Base-by-base conservation (phyloP, 345 rosid genomes). In the Melaleuca alternifolia region DNA sequence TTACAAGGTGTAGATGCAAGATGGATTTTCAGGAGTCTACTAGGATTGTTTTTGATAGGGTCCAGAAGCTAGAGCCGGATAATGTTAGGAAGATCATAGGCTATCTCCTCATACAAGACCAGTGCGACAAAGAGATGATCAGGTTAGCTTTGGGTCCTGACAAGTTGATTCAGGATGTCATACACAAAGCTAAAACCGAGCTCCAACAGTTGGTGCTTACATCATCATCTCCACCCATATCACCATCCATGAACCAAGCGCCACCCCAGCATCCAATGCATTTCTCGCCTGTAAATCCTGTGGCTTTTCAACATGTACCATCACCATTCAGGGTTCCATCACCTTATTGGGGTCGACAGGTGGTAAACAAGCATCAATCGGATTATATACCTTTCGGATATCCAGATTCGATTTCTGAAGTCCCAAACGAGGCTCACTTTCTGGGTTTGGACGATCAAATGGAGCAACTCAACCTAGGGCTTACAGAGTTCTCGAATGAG, bases 1-100 rank as follows among this genome's bases (percentile, higher is more conserved):
- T 53, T 79, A 71, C 26, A 44, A 79, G 53, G 21, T 51, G 30
- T 56, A 24, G 53, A 88, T 86, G 84, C 54, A 83, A 86, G 85
- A 92, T 94, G 95, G 94, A 93, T 54, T 91, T 90, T 82, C 86
- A 91, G 33, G 94, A 93, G 28, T 87, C 89, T 46, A 90, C 93
- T 13, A 89, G 86, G 52, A 83, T 91, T 84, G 91, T 93, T 57
- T 91, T 88, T 84, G 88, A 91, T 44, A 90, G 92, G 85, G 90
- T 94, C 84, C 89, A 89, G 88, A 89, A 91, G 87, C 83, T 93
- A 37, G 94, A 93, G 83, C 96, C 95, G 0, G 95, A 93, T 26
- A 89, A 89, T 75, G 91, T 85, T n/a, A 56, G 87, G 21, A 94
- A 92, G 88, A 92, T 94, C 51, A 90, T 93, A 51, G 94, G 95